Percentiles rank a stretch among this genome's conserved stretches.
phyloP scores from a whole-genome alignment of 805 yeast genomes.

The Candida jianshihensis region DNA sequence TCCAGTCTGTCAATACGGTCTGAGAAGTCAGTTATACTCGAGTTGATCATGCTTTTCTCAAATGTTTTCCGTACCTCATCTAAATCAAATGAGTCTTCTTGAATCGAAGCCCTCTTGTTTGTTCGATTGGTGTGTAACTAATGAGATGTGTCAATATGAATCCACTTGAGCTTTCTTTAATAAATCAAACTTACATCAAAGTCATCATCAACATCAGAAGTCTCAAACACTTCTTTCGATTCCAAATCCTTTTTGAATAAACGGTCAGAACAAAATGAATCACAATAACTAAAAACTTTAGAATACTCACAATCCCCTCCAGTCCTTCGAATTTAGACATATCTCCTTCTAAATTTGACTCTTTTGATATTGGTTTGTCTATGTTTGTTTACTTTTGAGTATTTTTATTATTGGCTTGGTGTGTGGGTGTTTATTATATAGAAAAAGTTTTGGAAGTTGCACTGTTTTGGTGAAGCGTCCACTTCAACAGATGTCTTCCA shows the following conservation, averaged over 20 bases:
- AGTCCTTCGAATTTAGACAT: conserved; percentile 13
- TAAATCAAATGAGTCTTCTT: conserved; percentile 10
- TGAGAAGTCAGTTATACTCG: conserved; percentile 18
- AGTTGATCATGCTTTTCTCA: conserved; percentile 21
- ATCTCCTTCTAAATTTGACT: background rate
- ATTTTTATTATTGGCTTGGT: too few relatives aligned
- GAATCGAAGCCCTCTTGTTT: conserved; percentile 19
- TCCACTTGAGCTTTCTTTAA: background rate
- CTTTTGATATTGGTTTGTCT: background rate
- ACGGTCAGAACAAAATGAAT: background rate
- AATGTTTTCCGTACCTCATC: conserved; percentile 20
- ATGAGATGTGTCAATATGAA: background rate
- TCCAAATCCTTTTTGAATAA: conserved; percentile 16
- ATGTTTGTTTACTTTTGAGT: too few relatives aligned
- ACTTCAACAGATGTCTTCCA: conserved; percentile 4
- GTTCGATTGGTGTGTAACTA: background rate
- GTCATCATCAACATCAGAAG: conserved; percentile 33
- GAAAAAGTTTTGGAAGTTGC: too few relatives aligned
- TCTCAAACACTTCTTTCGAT: conserved; percentile 35
- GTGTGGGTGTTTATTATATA: too few relatives aligned
- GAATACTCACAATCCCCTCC: conserved; percentile 14
- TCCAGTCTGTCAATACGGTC: conserved; percentile 26
- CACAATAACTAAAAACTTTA: background rate
- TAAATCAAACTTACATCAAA: conserved; percentile 24
- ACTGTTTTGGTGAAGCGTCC: conserved; percentile 10